A percentile compares a stretch with the other conserved stretches of the same genome.
Conservation (phyloP, 2,329 filamentous ascomycete species). For the Calycina marina region DNA sequence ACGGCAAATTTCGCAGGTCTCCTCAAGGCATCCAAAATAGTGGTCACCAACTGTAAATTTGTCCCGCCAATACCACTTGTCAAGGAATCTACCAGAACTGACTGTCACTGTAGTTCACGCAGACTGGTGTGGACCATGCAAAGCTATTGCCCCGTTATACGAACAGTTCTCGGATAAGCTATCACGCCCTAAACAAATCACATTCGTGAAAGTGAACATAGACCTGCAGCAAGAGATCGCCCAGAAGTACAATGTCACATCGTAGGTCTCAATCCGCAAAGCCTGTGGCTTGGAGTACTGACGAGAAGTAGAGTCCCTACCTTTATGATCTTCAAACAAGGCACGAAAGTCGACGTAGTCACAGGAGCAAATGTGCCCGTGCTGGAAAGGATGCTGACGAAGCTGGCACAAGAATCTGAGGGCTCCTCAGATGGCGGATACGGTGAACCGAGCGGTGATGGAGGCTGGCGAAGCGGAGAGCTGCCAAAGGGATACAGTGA, state of each 20-base stretch:
- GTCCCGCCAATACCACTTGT: conserved; percentile 19
- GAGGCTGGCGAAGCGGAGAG: conserved; percentile 56
- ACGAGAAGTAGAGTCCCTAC: conserved; percentile 49
- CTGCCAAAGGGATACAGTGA: conserved; percentile 72
- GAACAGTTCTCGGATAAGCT: conserved; percentile 60
- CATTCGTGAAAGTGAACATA: conserved; percentile 78
- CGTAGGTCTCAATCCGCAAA: conserved; percentile 27
- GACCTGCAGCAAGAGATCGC: conserved; percentile 64
- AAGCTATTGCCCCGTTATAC: conserved; percentile 69
- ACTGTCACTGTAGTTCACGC: conserved; percentile 55
- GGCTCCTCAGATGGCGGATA: conserved; percentile 21
- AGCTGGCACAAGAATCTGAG: conserved; percentile 47
- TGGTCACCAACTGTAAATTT: conserved; percentile 76
- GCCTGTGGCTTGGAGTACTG: not conserved
- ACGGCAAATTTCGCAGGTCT: conserved; percentile 50
- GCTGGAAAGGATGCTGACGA: conserved; percentile 53
- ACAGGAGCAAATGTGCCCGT: conserved; percentile 61
- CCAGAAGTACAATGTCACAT: conserved; percentile 55
- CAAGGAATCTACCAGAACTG: conserved; percentile 3
- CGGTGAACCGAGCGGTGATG: conserved; percentile 25
- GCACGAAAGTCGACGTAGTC: conserved; percentile 51
- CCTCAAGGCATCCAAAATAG: conserved; percentile 58
- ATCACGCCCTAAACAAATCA: conserved; percentile 56
- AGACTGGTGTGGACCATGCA: conserved; percentile 75
- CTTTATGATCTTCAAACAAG: conserved; percentile 77